Base-by-base conservation (phyloP, 202 grass and related monocot genomes). In the Miscanthus sacchariflorus region DNA sequence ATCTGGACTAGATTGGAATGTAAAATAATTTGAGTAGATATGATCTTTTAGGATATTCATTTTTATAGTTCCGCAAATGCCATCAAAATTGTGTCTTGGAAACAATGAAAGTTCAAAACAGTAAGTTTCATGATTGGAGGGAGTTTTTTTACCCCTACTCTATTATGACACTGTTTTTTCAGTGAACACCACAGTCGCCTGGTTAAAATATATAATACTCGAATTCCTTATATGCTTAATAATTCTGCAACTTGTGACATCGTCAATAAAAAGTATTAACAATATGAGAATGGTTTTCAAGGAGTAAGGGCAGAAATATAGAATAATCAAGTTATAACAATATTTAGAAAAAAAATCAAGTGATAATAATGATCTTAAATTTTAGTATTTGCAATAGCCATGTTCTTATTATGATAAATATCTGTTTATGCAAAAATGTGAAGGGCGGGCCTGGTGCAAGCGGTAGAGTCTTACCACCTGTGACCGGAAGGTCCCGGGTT, bases 211-310 rank as follows among this genome's bases (percentile, higher is more conserved):
- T 89, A n/a, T 25, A 28, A 25, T 24, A 67, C 7, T 67, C 52
- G 6, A 56, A 74, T 54, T 85, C 74, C 79, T 1, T 39, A 17
- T 28, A 30, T 68, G 56, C 65, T 81, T 78, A 58, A 46, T 89
- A 39, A 39, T 70, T n/a, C 63, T 46, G 11, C 13, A 12, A 35
- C 18, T 59, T 61, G 11, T 58, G 68, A 3, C 50, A 10, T 46
- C 6, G n/a, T 52, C 6, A 40, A 66, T 18, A 59, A 42, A 74
- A 68, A 18, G 54, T 24, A 14, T 83, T 80, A 28, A 1, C 23
- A 85, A 68, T 54, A 69, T 54, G 74, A 75, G 4, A 33, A 28
- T 67, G 69, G 23, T 67, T 69, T 89, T 76, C 24, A 6, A 46
- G 82, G 71, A 4, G 40, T 17, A 67, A 15, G 28, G 17, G 21